These are phyloP conservation scores for Fusarium incarnatum DNA, from an alignment of 2,329 filamentous ascomycete species.

Conservation along the genomic window DNA sequence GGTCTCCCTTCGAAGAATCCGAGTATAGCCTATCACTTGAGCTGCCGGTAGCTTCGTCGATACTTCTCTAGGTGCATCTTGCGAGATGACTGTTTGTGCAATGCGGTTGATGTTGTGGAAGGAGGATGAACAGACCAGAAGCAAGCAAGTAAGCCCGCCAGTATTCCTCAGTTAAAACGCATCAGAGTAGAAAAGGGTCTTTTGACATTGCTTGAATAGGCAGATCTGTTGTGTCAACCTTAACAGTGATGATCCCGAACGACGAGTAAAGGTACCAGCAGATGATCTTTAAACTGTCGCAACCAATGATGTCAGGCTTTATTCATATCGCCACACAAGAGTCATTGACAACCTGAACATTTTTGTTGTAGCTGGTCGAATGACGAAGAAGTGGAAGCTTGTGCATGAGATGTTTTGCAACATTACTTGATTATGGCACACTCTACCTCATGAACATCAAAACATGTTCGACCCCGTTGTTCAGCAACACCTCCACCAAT, in stretches of 20 bases:
- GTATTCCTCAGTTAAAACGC: rapidly evolving
- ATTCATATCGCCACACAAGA: no score
- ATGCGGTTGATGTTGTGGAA: not conserved
- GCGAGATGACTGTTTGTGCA: not conserved
- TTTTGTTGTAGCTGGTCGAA: rapidly evolving
- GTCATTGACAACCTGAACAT: not conserved
- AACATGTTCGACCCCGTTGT: not conserved
- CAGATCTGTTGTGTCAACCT: not conserved
- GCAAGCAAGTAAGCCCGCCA: not conserved
- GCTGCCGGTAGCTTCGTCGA: not conserved
- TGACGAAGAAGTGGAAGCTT: rapidly evolving
- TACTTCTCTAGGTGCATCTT: not conserved
- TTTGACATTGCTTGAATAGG: rapidly evolving
- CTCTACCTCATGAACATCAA: no score
- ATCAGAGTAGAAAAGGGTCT: not conserved
- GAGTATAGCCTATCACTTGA: not conserved
- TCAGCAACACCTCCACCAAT: not conserved
- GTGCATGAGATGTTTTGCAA: no score
- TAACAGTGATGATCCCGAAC: not conserved
- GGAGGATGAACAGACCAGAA: not conserved
- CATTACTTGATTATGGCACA: no score
- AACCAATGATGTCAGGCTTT: rapidly evolving
- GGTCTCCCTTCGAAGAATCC: rapidly evolving
- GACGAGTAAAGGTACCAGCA: rapidly evolving
- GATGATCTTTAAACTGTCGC: not conserved